Conservation (phyloP, 2,329 filamentous ascomycete genomes). For the Neofusicoccum parvum region DNA sequence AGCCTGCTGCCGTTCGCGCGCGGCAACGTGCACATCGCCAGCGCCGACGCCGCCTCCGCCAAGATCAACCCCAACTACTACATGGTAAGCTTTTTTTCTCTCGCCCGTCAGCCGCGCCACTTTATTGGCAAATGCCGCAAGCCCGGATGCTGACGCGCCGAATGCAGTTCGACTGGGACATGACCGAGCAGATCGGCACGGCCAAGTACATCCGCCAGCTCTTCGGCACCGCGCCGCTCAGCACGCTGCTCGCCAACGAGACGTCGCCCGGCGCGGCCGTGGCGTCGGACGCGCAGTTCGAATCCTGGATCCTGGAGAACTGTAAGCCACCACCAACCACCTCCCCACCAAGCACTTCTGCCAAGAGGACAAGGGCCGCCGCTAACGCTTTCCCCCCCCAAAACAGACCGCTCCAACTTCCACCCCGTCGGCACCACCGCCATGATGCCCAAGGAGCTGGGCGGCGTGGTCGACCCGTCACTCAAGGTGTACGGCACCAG, state of each 20-base stretch:
- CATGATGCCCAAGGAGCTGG: constrained; percentile 22
- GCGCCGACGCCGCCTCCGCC: constrained; percentile 31
- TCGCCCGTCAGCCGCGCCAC: constrained; percentile 41
- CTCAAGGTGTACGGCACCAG: constrained; percentile 32
- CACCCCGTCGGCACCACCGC: constrained; percentile 20
- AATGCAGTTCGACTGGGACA: constrained; percentile 41
- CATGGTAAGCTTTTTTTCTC: constrained; percentile 24
- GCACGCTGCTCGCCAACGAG: constrained; percentile 28
- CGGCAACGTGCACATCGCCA: constrained; percentile 36
- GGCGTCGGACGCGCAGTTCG: constrained; percentile 28
- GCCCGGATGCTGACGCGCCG: neutral
- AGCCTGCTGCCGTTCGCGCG: constrained; percentile 40
- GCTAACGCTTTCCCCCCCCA: neutral
- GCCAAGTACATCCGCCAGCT: constrained; percentile 37
- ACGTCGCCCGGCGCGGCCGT: constrained; percentile 27
- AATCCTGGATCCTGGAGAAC: constrained; percentile 28
- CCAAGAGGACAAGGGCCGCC: neutral
- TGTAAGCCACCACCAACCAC: neutral
- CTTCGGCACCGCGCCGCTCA: constrained; percentile 32
- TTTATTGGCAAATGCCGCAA: constrained; percentile 24
- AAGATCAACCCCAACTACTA: constrained; percentile 47
- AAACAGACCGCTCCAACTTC: constrained; percentile 20
- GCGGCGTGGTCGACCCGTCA: constrained; percentile 34
- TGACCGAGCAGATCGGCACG: constrained; percentile 36
- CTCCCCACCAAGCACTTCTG: neutral